phyloP scores from a whole-genome alignment of 129 eudicot genomes.

The Lactuca sativa region DNA sequence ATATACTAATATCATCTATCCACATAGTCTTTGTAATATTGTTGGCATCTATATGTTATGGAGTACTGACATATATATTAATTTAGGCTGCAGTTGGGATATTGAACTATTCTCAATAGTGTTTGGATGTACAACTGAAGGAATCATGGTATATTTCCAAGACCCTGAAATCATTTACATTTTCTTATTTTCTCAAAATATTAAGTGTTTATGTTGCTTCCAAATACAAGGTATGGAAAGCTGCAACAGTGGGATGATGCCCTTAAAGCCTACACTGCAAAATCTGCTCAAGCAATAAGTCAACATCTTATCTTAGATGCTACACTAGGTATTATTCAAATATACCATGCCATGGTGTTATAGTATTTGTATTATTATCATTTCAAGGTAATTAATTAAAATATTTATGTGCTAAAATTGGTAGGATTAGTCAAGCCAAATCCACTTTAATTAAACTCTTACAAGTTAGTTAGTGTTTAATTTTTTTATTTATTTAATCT shows the following conservation, averaged over 20 bases:
- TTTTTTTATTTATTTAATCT: not conserved
- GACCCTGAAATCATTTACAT: too few relatives aligned
- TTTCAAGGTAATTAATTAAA: not conserved
- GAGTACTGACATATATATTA: conserved; percentile 18
- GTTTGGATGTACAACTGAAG: too few relatives aligned
- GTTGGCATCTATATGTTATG: not conserved
- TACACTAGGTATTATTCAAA: too few relatives aligned
- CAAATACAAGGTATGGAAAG: conserved; percentile 69
- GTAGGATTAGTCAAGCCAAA: conserved; percentile 88
- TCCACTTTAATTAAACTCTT: conserved; percentile 84
- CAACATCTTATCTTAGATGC: conserved; percentile 39
- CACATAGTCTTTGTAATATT: not conserved
- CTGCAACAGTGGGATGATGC: conserved; percentile 98
- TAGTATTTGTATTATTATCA: too few relatives aligned
- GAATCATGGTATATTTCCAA: too few relatives aligned
- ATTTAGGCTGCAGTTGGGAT: not conserved
- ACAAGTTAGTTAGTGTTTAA: conserved; percentile 52
- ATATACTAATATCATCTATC: not conserved
- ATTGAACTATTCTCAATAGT: too few relatives aligned
- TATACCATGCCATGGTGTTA: too few relatives aligned
- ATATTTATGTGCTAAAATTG: conserved; percentile 83
- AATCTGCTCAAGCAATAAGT: conserved; percentile 76
- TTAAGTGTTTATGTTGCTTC: too few relatives aligned
- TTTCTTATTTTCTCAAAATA: too few relatives aligned
- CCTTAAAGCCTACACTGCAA: conserved; percentile 80